Percentiles rank a stretch among this genome's conserved stretches.
phyloP scores from a whole-genome alignment of 139 green algal genomes.

The Coelastrella sp. region DNA sequence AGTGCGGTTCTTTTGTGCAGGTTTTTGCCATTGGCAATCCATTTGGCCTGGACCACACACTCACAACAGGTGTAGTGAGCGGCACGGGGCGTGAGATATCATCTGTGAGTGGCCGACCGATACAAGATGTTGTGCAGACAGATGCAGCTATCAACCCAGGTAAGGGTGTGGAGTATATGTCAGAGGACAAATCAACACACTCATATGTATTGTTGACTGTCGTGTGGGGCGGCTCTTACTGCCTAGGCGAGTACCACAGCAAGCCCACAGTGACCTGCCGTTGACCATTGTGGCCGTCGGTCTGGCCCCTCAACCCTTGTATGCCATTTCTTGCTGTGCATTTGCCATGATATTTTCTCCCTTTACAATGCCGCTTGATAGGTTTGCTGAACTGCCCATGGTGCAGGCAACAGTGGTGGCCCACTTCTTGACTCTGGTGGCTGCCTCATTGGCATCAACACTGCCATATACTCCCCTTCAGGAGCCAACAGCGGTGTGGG shows the following conservation, averaged over 20 bases:
- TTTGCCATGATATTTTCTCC: background rate
- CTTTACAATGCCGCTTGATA: too few species aligned
- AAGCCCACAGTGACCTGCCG: too few species aligned
- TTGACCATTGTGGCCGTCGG: too few species aligned
- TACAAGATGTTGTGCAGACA: slow-evolving; percentile 88
- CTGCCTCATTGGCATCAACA: slow-evolving; percentile 84
- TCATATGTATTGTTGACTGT: too few species aligned
- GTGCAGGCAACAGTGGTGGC: slow-evolving; percentile 67
- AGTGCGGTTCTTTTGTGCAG: slow-evolving; percentile 3
- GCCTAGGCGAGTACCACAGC: too few species aligned
- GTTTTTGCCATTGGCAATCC: slow-evolving; percentile 95
- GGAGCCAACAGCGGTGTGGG: slow-evolving; percentile 79
- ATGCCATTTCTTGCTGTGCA: background rate
- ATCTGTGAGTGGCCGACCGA: slow-evolving; percentile 73
- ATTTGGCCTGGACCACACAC: slow-evolving; percentile 81
- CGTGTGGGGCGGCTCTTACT: too few species aligned
- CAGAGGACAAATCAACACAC: too few species aligned
- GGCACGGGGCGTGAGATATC: slow-evolving; percentile 87
- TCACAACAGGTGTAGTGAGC: slow-evolving; percentile 80
- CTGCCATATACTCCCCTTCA: slow-evolving; percentile 85
- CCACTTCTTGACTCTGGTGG: slow-evolving; percentile 74
- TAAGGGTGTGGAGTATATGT: background rate
- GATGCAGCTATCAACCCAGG: slow-evolving; percentile 92
- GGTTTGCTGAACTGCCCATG: background rate
- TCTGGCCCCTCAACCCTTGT: too few species aligned